phyloP scores from a whole-genome alignment of 805 yeast species.

The Suhomyces sp. region DNA sequence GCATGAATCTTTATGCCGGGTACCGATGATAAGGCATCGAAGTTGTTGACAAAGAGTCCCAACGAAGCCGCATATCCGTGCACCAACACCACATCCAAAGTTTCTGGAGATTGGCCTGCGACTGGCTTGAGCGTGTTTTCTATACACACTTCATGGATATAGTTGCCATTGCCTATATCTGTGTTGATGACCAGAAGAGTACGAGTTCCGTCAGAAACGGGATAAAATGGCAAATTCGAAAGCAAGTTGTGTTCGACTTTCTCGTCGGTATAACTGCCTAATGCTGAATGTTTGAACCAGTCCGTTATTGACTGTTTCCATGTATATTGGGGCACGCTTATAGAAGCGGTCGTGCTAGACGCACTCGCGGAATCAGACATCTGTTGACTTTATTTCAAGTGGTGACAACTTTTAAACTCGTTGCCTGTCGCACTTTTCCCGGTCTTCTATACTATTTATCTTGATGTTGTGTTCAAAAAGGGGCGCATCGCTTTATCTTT shows the following conservation, averaged over 20 bases:
- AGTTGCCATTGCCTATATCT: constrained; percentile 51
- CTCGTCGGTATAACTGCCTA: constrained; percentile 19
- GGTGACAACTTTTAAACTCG: too few relatives aligned
- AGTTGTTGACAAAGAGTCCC: constrained; percentile 74
- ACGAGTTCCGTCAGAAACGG: constrained; percentile 49
- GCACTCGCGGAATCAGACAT: background rate
- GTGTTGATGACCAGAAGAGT: constrained; percentile 50
- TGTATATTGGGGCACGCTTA: background rate
- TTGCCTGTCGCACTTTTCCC: background rate
- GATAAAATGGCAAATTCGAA: constrained; percentile 57
- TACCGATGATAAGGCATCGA: constrained; percentile 45
- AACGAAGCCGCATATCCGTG: constrained; percentile 96
- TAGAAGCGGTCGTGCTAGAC: background rate
- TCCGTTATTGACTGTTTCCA: constrained; percentile 16
- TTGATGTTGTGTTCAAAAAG: background rate
- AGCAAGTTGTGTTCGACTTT: constrained; percentile 44
- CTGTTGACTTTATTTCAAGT: background rate
- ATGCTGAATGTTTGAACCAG: constrained; percentile 29
- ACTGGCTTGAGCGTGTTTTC: constrained; percentile 44
- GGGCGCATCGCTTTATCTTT: background rate
- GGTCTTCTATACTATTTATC: background rate
- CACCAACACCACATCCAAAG: constrained; percentile 62
- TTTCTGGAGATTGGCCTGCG: background rate
- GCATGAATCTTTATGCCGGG: constrained; percentile 62
- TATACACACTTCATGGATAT: constrained; percentile 75